Evolutionary conservation across 2,329 filamentous ascomycete genomes (phyloP), one percentile per base, ranked within the genome.

Genomic region (Hypoxylon sp.): DNA sequence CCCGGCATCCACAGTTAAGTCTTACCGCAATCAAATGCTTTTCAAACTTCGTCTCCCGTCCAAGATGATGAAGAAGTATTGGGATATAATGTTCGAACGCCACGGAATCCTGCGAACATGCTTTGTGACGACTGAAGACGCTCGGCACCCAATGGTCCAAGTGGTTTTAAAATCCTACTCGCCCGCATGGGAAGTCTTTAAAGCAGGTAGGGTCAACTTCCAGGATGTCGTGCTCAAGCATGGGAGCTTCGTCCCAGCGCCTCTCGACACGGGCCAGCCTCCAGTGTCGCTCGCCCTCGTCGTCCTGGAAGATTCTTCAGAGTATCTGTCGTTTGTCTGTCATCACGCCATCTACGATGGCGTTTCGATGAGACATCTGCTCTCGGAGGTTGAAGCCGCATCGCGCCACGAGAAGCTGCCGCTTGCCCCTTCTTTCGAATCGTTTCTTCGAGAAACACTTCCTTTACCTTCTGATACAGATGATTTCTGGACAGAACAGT

Each of bases 321-420:
- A 64, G 0, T 85, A 84, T 48, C 73, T 85, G 1, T 90, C 82
- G 0, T 85, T 85, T 54, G 78, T 84, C 40, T 90, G 83, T 73
- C 94, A 97, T 74, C 95, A 98, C 80, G 92, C 93, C 1, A 82
- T 97, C 0, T 97, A 97, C 74, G 95, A 98, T 79, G 95, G 92
- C 0, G 89, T 91, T 37, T 93, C 94, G 0, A 91, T 97, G 75
- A 82, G 85, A 0, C 83, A 85, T 7, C 82, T 98, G 0, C 85
- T 95, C 25, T 79, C 86, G 0, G 94, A 97, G 74, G 82, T 97
- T 1, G 89, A 96, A 73, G 77, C 82, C 1, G 69, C 88, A 2
- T 89, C 90, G 35, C 68, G 78, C 0, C 85, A 84, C 0, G 58
- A 79, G 0, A 6, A 73, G 0, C 80, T 96, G 0, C 79, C 82